Base-by-base conservation (phyloP, 208 protist genomes). In the Porcisia hertigi region DNA sequence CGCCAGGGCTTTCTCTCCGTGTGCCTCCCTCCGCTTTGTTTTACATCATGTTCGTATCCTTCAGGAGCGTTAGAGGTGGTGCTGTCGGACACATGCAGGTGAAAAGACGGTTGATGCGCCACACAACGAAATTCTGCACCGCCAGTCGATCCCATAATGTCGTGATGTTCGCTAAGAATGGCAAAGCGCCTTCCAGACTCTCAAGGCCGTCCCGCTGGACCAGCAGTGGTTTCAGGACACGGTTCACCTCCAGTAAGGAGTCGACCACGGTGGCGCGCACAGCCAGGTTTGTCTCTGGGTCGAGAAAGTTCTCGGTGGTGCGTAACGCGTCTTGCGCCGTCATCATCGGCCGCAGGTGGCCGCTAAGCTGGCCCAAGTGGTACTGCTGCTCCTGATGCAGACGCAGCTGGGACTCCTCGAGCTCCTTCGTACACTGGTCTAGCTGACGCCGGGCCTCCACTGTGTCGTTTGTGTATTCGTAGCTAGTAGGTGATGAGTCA, bases 361-460 rank as follows among this genome's bases (percentile, higher is more conserved):
- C 90, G 71, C 88, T 88, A 20, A 94, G 82, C 69, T 94, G 90
- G 34, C 78, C 73, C 49, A 94, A 73, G 73, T 92, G 86, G 57
- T 91, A 82, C 30, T 84, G 81, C 54, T 85, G 82, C 65, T 92
- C 79, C 49, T 81, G 70, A 63, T 73, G 76, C 9, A 92, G 73
- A 41, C 79, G 78, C 25, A 90, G 81, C 69, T 80, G 78, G 16
- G 53, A 69, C 23, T 65, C 79, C 52, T 81, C 77, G 25, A 94
- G 75, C 66, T 92, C 90, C 23, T 47, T n/a, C 4, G 67, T 87
- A 36, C 77, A 69, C 43, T 73, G 57, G 49, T 94, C 88, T 18
- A 94, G 79, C 60, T 87, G 62, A 14, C 86, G 81, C 39, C 84
- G 72, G 53, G 80, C 81, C 43, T 89, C 81, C 1, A 84, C 64